Evolutionary conservation across 2,329 filamentous ascomycete species (phyloP), one percentile per base, ranked within the genome.

Genomic region (Endoconidiophora polonica): DNA sequence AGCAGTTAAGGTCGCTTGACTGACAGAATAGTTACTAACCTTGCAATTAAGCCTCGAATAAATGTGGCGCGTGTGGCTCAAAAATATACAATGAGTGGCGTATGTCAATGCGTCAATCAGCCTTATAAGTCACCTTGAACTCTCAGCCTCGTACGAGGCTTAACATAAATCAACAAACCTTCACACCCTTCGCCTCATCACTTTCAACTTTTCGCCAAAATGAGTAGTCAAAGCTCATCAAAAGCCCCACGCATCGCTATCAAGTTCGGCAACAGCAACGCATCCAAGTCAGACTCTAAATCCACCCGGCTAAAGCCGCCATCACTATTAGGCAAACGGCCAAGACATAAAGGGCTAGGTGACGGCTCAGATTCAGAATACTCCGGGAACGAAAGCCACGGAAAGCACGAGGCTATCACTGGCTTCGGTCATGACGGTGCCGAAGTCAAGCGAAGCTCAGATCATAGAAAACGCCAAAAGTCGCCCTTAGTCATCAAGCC

Each of bases 161-260:
- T 22, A 14, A 39, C 44, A 33, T 14, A 16, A n/a, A 22, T 12
- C 5, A 9, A 36, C 14, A 16, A 45, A 39, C 42, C 16, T 22
- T 22, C 24, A 22, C 18, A 38, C 16, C 7, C 37, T n/a, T 18
- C 29, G 5, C 20, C 10, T 18, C 3, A 6, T 7, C 14, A 42
- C 22, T 18, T 3, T 20, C 18, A 7, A 29, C 22, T 40, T 23
- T 24, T 16, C 44, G 20, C 12, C 39, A 43, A 14, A 22, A 54
- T 54, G 52, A 14, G 33, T 2, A 42, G 43, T 16, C 24, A 46
- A 23, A 29, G 10, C 10, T 36, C 46, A 23, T 42, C 47, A 5
- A 55, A 55, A 46, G 37, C 51, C 20, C 47, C 53, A 5, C 54
- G 54, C 4, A 55, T 55, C 26, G 53, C 54, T 23, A 55, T 55